A percentile compares a stretch with the other conserved stretches of the same genome.
Evolutionary conservation across 257 asterid species (phyloP).

Genomic region (Haberlea rhodopensis): DNA sequence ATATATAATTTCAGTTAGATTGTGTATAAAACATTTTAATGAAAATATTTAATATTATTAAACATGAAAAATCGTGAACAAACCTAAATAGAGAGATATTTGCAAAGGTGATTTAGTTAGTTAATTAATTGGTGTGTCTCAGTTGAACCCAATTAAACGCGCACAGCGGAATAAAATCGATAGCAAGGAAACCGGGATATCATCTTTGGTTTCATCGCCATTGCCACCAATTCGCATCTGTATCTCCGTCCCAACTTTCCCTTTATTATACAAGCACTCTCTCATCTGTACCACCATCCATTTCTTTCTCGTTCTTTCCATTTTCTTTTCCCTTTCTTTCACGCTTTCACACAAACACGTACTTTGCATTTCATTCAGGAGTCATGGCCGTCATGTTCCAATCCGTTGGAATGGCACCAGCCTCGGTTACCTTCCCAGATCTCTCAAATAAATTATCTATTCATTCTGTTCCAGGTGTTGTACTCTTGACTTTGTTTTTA

Average conservation of each 20-base stretch:
- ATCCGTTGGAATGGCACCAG: slow-evolving; percentile 46
- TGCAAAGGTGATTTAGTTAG: no score
- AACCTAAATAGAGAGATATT: no score
- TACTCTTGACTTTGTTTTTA: not conserved
- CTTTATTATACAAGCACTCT: slow-evolving; percentile 5
- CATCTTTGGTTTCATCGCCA: slow-evolving; percentile 35
- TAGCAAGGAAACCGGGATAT: slow-evolving; percentile 19
- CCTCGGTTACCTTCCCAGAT: slow-evolving; percentile 40
- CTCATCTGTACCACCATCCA: slow-evolving; percentile 5
- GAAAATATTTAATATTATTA: no score
- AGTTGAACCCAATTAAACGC: not conserved
- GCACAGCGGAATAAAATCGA: not conserved
- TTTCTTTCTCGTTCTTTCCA: not conserved
- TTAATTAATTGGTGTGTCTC: not conserved
- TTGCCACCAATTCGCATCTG: slow-evolving; percentile 25
- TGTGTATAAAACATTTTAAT: no score
- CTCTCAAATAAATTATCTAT: slow-evolving; percentile 37
- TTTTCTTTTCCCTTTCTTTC: not conserved
- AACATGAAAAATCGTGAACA: no score
- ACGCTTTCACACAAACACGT: not conserved
- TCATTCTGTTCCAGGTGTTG: slow-evolving; percentile 40
- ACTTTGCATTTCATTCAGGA: slow-evolving; percentile 1
- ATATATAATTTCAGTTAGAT: no score
- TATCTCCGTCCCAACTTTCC: slow-evolving; percentile 35
- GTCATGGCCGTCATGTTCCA: slow-evolving; percentile 51